Percentiles rank a stretch among this genome's conserved stretches.
phyloP scores from a whole-genome alignment of 2,329 filamentous ascomycete species.

The Fusarium buharicum region DNA sequence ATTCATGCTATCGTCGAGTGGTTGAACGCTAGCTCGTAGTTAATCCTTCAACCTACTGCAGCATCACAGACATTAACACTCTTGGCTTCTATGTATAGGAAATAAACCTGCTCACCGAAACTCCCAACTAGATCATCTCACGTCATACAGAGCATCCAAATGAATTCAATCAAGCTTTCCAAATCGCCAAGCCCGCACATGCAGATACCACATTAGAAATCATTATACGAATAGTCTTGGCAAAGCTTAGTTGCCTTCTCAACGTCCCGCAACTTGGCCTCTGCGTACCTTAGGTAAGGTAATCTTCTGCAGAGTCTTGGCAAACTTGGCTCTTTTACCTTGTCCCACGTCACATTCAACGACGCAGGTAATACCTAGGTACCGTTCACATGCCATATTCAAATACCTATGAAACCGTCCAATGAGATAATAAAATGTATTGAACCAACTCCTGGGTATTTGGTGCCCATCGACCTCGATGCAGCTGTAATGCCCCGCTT shows the following conservation, averaged over 20 bases:
- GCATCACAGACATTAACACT: background rate
- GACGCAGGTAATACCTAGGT: background rate
- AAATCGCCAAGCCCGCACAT: slow-evolving; percentile 40
- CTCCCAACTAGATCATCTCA: slow-evolving; percentile 5
- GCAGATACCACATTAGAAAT: slow-evolving; percentile 9
- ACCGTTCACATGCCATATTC: background rate
- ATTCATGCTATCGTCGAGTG: background rate
- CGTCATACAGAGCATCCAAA: slow-evolving; percentile 22
- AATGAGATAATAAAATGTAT: slow-evolving; percentile 1
- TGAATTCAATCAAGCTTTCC: slow-evolving; percentile 36
- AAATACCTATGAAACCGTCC: background rate
- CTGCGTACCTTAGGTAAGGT: too few species aligned
- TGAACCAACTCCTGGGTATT: slow-evolving; percentile 44
- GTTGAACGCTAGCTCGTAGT: background rate
- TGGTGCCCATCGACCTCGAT: slow-evolving; percentile 39
- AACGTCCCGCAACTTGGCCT: slow-evolving; percentile 27
- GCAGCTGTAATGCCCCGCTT: slow-evolving; percentile 19
- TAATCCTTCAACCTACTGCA: background rate
- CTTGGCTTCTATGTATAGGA: background rate
- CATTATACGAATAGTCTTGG: slow-evolving; percentile 40
- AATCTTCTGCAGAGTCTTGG: slow-evolving; percentile 39
- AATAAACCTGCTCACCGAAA: slow-evolving; percentile 3
- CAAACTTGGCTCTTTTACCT: slow-evolving; percentile 12
- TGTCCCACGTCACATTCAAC: background rate
- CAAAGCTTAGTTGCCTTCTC: slow-evolving; percentile 47